A percentile compares a stretch with the other conserved stretches of the same genome.
Conservation (phyloP, 1,284 basidiomycete species). For the Vanrija sp. region DNA sequence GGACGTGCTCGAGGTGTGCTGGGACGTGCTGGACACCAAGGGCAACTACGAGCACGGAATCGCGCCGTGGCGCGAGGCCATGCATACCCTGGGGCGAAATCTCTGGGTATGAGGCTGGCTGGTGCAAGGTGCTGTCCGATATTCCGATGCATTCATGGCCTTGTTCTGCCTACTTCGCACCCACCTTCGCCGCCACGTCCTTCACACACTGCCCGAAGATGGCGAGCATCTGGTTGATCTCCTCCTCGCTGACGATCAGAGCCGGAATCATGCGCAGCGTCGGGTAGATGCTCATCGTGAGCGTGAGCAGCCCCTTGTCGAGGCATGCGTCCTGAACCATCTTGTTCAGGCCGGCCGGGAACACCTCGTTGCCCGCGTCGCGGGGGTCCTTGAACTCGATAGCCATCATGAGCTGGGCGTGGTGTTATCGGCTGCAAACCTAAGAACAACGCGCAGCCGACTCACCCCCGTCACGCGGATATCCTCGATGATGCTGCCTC, state of each 20-base stretch:
- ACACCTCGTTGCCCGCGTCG: constrained; percentile 44
- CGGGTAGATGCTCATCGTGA: constrained; percentile 37
- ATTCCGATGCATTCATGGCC: no score
- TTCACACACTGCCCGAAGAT: constrained; percentile 55
- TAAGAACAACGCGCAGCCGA: no score
- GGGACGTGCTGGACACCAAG: constrained; percentile 13
- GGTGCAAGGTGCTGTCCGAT: no score
- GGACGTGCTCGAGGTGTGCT: constrained; percentile 15
- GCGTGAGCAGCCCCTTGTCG: constrained; percentile 72
- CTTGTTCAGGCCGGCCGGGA: constrained; percentile 61
- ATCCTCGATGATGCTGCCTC: constrained; percentile 60
- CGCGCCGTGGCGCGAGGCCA: constrained; percentile 20
- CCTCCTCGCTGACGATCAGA: constrained; percentile 59
- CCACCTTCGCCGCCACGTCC: constrained; percentile 2
- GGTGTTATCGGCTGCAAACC: no score
- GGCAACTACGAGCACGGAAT: constrained; percentile 18
- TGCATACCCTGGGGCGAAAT: constrained; percentile 11
- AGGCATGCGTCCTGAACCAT: constrained; percentile 70
- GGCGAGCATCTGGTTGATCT: constrained; percentile 56
- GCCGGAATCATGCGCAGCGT: constrained; percentile 61
- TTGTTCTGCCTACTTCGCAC: no score
- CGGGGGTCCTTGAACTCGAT: constrained; percentile 59
- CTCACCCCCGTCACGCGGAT: constrained; percentile 54
- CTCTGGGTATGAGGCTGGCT: constrained; percentile 2
- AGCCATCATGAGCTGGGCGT: constrained; percentile 65